These are phyloP conservation scores for Fusarium setosum DNA, from an alignment of 2,329 filamentous ascomycete genomes.

Conservation along the genomic window DNA sequence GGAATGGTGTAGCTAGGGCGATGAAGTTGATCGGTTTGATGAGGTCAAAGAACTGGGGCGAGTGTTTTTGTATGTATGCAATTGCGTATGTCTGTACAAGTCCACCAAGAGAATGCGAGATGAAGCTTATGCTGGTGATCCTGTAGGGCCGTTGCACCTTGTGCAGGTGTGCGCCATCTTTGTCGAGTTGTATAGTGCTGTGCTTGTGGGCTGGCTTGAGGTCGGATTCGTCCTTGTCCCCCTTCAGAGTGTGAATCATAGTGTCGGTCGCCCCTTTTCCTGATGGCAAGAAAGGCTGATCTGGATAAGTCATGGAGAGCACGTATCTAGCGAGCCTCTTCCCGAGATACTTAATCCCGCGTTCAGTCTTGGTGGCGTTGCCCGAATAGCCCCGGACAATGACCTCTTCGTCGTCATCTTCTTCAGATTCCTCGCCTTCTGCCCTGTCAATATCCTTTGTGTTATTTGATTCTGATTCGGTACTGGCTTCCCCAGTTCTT, in stretches of 20 bases:
- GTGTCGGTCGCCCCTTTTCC: conserved; percentile 61
- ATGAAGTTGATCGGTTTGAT: conserved; percentile 94
- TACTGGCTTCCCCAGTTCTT: conserved; percentile 6
- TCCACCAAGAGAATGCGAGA: conserved; percentile 91
- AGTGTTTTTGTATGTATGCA: conserved; percentile 97
- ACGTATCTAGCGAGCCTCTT: conserved; percentile 94
- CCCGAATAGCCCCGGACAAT: conserved; percentile 91
- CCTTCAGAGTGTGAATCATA: conserved; percentile 53
- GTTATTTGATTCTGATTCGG: conserved; percentile 24
- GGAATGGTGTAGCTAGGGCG: conserved; percentile 84
- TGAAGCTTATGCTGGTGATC: conserved; percentile 94
- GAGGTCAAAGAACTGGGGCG: conserved; percentile 86
- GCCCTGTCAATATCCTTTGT: conserved; percentile 41
- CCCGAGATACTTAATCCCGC: conserved; percentile 95
- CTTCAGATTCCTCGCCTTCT: conserved; percentile 56
- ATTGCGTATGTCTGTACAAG: conserved; percentile 93
- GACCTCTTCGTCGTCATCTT: conserved; percentile 82
- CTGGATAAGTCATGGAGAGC: conserved; percentile 89
- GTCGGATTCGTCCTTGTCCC: conserved; percentile 57
- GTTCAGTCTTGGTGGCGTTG: conserved; percentile 91
- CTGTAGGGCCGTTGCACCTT: conserved; percentile 72
- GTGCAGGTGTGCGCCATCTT: conserved; percentile 65
- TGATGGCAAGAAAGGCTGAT: conserved; percentile 85
- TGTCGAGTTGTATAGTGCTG: conserved; percentile 68
- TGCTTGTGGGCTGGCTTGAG: conserved; percentile 67